A percentile compares a stretch with the other conserved stretches of the same genome.
Evolutionary conservation across 176 grass and related monocot species (phyloP).

Genomic region (Melocanna baccifera): DNA sequence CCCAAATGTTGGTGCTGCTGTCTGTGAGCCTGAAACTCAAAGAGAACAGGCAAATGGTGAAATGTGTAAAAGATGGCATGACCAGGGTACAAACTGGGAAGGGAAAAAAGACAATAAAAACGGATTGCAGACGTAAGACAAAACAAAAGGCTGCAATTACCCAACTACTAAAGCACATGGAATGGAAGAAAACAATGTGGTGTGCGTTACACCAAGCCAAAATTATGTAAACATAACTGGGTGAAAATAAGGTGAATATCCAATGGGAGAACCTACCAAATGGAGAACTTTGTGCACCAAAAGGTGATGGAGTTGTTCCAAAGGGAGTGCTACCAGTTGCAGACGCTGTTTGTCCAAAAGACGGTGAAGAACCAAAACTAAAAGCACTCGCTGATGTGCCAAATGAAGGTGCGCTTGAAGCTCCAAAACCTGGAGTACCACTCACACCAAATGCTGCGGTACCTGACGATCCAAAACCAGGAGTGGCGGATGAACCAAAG

Average conservation of each 20-base stretch:
- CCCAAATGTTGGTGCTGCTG: conserved; percentile 63
- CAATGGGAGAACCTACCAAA: conserved; percentile 61
- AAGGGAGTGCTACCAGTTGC: conserved; percentile 63
- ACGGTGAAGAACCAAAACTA: conserved; percentile 71
- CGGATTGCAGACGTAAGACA: neutral
- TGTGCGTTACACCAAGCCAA: neutral
- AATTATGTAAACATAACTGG: conserved; percentile 21
- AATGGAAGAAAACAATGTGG: conserved; percentile 6
- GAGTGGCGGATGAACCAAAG: conserved; percentile 59
- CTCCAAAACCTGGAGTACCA: conserved; percentile 57
- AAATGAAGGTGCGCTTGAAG: conserved; percentile 61
- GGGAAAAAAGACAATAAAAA: neutral
- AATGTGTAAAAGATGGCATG: neutral
- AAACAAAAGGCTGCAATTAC: neutral
- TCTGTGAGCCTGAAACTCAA: conserved; percentile 61
- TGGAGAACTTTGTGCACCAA: conserved; percentile 61
- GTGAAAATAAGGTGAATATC: conserved; percentile 5
- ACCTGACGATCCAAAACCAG: conserved; percentile 59
- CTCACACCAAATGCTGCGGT: conserved; percentile 61
- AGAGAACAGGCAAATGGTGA: conserved; percentile 9
- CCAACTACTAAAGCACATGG: conserved; percentile 16
- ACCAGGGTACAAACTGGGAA: neutral
- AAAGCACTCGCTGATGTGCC: conserved; percentile 58
- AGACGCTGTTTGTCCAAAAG: conserved; percentile 63
- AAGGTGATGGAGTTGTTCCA: conserved; percentile 67